phyloP scores from a whole-genome alignment of 1,139 yeast genomes.

The Candida mesenterica region DNA sequence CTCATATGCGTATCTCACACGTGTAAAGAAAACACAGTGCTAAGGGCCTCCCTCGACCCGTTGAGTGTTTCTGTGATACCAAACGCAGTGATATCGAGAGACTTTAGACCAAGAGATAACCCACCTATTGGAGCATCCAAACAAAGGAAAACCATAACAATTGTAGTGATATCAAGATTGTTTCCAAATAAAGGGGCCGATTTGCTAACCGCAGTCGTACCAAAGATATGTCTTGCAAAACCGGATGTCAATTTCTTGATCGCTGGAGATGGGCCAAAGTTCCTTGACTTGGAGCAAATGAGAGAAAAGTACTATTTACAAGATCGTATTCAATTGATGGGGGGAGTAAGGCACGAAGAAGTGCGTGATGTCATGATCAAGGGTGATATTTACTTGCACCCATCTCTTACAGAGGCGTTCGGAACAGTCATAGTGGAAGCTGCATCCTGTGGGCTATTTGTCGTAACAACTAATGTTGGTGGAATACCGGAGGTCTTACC shows the following conservation, averaged over 20 bases:
- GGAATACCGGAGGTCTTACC: constrained; percentile 98
- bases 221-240: constrained; percentile 67
- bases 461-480: constrained; percentile 95
- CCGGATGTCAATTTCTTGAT: constrained; percentile 73
- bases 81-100: constrained; percentile 86
- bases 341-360: constrained; percentile 87
- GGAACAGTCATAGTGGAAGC: constrained; percentile 98
- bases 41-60: constrained; percentile 83
- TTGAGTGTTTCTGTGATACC: constrained; percentile 84
- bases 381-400: constrained; percentile 93
- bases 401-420: constrained; percentile 94
- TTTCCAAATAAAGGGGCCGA: constrained; percentile 98
- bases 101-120: constrained; percentile 61
- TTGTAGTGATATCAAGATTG: constrained; percentile 86
- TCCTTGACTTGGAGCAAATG: constrained; percentile 92
- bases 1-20: constrained; percentile 96
- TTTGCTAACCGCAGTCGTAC: constrained; percentile 79
- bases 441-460: constrained; percentile 90
- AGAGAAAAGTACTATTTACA: constrained; percentile 83
- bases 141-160: constrained; percentile 49
- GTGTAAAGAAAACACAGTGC: constrained; percentile 91
- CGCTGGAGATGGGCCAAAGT: constrained; percentile 98
- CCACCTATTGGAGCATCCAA: constrained; percentile 13
- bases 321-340: constrained; percentile 81
- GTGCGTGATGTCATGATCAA: constrained; percentile 90